Base-by-base conservation (phyloP, 1,139 yeast species). In the Nadsonia starkeyi-henricii region DNA sequence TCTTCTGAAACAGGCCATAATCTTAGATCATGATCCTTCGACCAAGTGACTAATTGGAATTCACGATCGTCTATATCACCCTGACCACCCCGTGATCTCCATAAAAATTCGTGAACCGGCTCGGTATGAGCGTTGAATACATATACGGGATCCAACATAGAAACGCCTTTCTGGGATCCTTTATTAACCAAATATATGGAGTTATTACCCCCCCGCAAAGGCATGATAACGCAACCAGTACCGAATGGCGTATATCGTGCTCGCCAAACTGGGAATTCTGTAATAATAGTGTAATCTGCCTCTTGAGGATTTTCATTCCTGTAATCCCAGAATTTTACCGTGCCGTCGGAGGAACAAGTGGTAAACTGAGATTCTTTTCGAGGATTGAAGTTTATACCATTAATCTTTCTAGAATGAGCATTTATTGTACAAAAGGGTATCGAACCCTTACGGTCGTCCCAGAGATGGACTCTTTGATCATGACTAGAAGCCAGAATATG, bases 171-270 rank as follows among this genome's bases (percentile, higher is more conserved):
- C 1, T 68, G 65, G 4, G 55, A 58, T 43, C 64, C 58, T 30
- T 64, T 63, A 19, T 80, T 78, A 19, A 81, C 75, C 30, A 89
- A 65, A 59, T 79, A 84, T 1, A 88, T 72, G 0, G 88, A 73
- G 62, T 91, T 80, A 20, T 75, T 72, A 2, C 97, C 97, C 0
- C 95, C 96, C 48, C 94, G 68, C 49, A 84, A 69, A 0, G 98
- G 98, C 86, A 88, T 84, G 3, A 91, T 77, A 13, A 93, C 85
- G 61, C 91, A 84, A n/a, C 91, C 95, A 21, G 74, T 70, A 0
- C 97, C 97, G 69, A 88, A 86, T 0, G 98, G 98, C 30, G 89
- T 68, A 50, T 81, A 79, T 45, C 97, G 69, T 0, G 97, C 95
- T 54, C 95, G 72, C 66, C 94, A 80, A 1, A 91, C 85, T 0